These are phyloP conservation scores for Candida sakaeoensis DNA, from an alignment of 805 yeast species.

Conservation along the genomic window DNA sequence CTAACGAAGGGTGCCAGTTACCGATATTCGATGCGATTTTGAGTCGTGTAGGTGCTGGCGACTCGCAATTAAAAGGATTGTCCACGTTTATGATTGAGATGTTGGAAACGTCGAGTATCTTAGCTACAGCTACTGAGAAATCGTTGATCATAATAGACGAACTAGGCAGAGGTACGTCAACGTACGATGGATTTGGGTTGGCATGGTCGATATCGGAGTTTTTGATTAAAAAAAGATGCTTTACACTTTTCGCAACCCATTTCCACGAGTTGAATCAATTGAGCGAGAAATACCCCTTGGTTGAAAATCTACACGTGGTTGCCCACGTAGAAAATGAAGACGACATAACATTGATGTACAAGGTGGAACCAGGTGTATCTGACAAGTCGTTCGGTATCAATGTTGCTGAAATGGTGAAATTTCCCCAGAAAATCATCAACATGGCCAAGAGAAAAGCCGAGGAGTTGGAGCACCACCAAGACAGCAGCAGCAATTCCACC, in stretches of 20 bases:
- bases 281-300: slow-evolving; percentile 58
- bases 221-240: slow-evolving; percentile 71
- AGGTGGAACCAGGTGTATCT: slow-evolving; percentile 94
- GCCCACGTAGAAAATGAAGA: slow-evolving; percentile 72
- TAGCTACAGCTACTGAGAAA: slow-evolving; percentile 71
- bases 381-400: slow-evolving; percentile 97
- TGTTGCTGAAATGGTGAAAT: slow-evolving; percentile 93
- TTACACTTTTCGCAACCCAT: slow-evolving; percentile 92
- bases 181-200: slow-evolving; percentile 96
- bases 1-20: slow-evolving; percentile 60
- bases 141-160: slow-evolving; percentile 91
- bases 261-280: slow-evolving; percentile 91
- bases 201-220: slow-evolving; percentile 96
- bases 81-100: slow-evolving; percentile 92
- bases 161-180: slow-evolving; percentile 83
- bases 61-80: slow-evolving; percentile 93
- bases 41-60: slow-evolving; percentile 98
- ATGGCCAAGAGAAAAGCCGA: slow-evolving; percentile 95
- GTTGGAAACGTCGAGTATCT: slow-evolving; percentile 88
- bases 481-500: slow-evolving; percentile 16
- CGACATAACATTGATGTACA: slow-evolving; percentile 84
- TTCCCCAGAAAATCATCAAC: slow-evolving; percentile 81
- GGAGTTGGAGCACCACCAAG: slow-evolving; percentile 54
- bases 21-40: slow-evolving; percentile 86
- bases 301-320: slow-evolving; percentile 84